Base-by-base conservation (phyloP, 345 rosid species). In the Orychophragmus violaceus region DNA sequence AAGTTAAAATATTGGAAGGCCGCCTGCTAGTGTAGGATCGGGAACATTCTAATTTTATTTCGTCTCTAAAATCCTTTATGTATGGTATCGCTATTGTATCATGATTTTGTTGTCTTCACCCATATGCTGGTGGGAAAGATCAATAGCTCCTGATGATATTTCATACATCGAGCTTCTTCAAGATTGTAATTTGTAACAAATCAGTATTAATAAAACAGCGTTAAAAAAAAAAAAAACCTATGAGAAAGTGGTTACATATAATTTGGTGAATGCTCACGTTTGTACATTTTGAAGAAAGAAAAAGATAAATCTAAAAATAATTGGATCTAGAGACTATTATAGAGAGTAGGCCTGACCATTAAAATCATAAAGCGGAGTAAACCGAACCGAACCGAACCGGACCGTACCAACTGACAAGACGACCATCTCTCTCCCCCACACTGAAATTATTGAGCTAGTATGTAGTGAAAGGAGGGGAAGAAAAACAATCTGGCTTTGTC, bases 391-490 rank as follows among this genome's bases (percentile, higher is more conserved):
- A 49, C 24, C 60, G 14, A 7, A 63, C 14, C 46, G 9, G 16
- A 41, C 27, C 35, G 29, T 23, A 16, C 60, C 67, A 62, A 44
- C 39, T 32, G 57, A 53, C 49, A 70, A 16, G 56, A 70, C 49
- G 56, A 70, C 49, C 11, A 18, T 21, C 19, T 63, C 36, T 24
- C 36, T 6, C 51, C 21, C 51, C 53, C 55, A 14, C 62, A 59
- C 62, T 64, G 25, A 57, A 71, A 71, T 72, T 72, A 72, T 72
- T 72, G 76, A 64, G n/a, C n/a, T n/a, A n/a, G 51, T 9, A 28
- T 10, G 52, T 4, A 51, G 63, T 53, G 63, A 27, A 23, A 60
- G 45, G 33, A 18, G 54, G 32, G 39, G 51, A 64, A 56, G 28
- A 27, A 6, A 45, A 49, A 39, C 55, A 30, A 51, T 58, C 29